Evolutionary conservation across 192 early-diverging fungal genomes (phyloP).

Genomic region (Backusella luteola): DNA sequence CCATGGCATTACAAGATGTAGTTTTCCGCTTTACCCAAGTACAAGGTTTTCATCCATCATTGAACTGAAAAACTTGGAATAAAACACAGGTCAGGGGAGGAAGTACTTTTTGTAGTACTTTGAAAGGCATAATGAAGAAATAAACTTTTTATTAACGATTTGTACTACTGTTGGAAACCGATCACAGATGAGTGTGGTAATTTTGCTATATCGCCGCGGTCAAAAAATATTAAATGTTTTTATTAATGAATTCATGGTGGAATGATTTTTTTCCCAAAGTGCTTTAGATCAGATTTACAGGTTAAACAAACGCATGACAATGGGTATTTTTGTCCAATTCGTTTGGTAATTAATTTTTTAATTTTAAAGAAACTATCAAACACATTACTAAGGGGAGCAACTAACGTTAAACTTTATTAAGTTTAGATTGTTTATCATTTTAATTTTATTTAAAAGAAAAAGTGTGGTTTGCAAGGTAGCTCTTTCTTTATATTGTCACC

Average conservation of each 20-base stretch:
- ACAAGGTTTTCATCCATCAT: background rate
- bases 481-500: no score
- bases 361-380: background rate
- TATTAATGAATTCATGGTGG: no score
- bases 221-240: background rate
- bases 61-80: background rate
- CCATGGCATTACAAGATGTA: no score
- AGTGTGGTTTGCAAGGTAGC: no score
- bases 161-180: background rate
- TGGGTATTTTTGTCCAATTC: background rate
- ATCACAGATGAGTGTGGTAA: background rate
- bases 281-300: background rate
- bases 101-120: background rate
- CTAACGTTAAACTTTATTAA: no score
- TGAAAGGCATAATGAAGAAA: background rate
- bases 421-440: no score
- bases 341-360: background rate
- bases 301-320: background rate
- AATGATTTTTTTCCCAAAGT: background rate
- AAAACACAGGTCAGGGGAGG: background rate
- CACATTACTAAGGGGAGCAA: no score
- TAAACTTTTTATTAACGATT: background rate
- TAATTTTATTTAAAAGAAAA: no score
- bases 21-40: background rate
- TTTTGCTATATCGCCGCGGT: background rate